Evolutionary conservation across 2,329 filamentous ascomycete genomes (phyloP).

Genomic region (Eurotiales sp.): DNA sequence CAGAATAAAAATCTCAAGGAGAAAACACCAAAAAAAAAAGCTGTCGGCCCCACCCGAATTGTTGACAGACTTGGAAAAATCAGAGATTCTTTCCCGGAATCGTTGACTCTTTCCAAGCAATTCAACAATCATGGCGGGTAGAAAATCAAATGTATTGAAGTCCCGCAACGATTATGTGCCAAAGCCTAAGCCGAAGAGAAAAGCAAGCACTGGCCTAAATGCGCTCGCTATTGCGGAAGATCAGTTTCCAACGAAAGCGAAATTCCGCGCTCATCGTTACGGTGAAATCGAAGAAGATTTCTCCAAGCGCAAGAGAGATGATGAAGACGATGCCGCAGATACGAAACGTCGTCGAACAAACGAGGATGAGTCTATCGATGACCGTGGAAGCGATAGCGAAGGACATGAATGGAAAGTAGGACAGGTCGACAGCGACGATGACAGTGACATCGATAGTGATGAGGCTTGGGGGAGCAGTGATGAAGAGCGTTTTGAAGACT

Average conservation of each 20-base stretch:
- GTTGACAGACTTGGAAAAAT: neutral
- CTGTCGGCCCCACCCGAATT: conserved; percentile 6
- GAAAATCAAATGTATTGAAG: conserved; percentile 37
- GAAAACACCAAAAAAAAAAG: conserved; percentile 7
- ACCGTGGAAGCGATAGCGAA: conserved; percentile 78
- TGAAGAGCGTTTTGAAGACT: conserved; percentile 78
- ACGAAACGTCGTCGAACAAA: conserved; percentile 44
- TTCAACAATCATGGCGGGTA: conserved; percentile 34
- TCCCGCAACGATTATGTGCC: conserved; percentile 31
- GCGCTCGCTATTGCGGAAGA: conserved; percentile 64
- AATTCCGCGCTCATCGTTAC: conserved; percentile 55
- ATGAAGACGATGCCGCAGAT: conserved; percentile 37
- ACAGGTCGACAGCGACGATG: conserved; percentile 62
- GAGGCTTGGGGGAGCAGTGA: conserved; percentile 88
- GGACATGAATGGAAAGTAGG: conserved; percentile 84
- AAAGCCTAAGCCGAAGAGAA: conserved; percentile 45
- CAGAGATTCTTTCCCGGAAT: conserved; percentile 7
- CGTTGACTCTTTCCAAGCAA: neutral
- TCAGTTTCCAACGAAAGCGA: conserved; percentile 50
- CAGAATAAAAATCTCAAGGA: conserved; percentile 10
- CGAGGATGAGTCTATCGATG: conserved; percentile 52
- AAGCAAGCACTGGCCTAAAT: conserved; percentile 50
- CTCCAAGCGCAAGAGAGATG: conserved; percentile 39
- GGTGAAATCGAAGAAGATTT: conserved; percentile 56
- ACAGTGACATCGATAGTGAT: conserved; percentile 67